Conservation (phyloP, 2,329 filamentous ascomycete genomes). For the Ophiostoma perfectum region DNA sequence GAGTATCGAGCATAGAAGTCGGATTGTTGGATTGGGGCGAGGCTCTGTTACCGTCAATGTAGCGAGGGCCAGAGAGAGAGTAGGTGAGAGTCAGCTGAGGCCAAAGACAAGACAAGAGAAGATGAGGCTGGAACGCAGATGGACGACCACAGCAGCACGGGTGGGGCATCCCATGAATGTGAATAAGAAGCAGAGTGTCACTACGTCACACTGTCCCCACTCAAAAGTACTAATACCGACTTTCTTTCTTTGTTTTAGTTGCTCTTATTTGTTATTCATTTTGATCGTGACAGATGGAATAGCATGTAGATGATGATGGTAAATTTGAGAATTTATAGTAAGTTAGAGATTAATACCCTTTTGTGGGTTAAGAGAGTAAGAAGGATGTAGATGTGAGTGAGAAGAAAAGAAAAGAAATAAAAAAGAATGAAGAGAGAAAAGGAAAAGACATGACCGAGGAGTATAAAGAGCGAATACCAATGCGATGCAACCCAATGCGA, state of each 20-base stretch:
- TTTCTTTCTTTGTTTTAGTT: too few species aligned
- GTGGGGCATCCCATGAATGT: conserved; percentile 8
- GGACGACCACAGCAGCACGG: background rate
- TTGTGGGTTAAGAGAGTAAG: background rate
- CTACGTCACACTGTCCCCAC: conserved; percentile 8
- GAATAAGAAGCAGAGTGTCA: background rate
- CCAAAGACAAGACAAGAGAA: background rate
- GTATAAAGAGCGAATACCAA: background rate
- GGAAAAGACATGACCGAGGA: background rate
- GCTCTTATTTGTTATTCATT: too few species aligned
- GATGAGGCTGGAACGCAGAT: conserved; percentile 4
- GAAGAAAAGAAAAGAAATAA: background rate
- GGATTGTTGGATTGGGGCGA: too few species aligned
- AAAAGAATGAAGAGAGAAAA: background rate
- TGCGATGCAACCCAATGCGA: conserved; percentile 7
- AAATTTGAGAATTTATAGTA: background rate
- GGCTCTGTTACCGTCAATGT: too few species aligned
- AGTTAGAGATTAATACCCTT: background rate
- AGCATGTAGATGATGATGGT: too few species aligned
- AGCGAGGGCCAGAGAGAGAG: background rate
- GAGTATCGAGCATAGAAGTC: too few species aligned
- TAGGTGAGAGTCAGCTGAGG: background rate
- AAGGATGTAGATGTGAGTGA: background rate
- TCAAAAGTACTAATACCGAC: background rate
- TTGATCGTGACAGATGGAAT: too few species aligned